Evolutionary conservation across 441 rosid species (phyloP).

Genomic region (Populus hybrid): DNA sequence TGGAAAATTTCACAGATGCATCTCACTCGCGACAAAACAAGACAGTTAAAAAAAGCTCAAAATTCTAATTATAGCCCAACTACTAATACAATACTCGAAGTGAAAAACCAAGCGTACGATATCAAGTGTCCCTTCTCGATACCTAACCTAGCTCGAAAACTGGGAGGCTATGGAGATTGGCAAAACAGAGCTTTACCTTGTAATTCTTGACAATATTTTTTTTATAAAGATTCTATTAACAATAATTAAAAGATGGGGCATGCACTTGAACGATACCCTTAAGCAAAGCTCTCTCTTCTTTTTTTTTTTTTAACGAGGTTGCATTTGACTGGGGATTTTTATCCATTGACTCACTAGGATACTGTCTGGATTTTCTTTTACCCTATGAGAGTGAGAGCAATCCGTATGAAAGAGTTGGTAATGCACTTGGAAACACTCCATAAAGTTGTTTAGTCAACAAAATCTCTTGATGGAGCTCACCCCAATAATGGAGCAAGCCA

Average conservation of each 20-base stretch:
- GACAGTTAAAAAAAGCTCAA: neutral
- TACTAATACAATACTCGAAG: neutral
- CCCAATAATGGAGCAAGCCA: too few species aligned
- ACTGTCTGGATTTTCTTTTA: too few species aligned
- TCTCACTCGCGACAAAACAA: too few species aligned
- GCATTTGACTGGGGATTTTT: slow-evolving; percentile 1
- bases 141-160: neutral
- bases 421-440: too few species aligned
- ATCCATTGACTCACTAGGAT: neutral
- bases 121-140: neutral
- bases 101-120: neutral
- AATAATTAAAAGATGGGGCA: neutral
- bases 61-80: neutral
- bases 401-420: too few species aligned
- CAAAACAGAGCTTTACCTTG: neutral
- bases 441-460: too few species aligned
- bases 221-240: neutral
- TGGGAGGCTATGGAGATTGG: neutral
- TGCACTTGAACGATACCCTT: neutral
- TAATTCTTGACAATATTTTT: too few species aligned
- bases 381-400: too few species aligned
- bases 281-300: neutral
- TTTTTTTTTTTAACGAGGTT: too few species aligned
- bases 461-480: too few species aligned
- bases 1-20: too few species aligned